Evolutionary conservation across 176 grass and related monocot genomes (phyloP), one percentile per base, ranked within the genome.

Genomic region (Alopecurus myosuroides): DNA sequence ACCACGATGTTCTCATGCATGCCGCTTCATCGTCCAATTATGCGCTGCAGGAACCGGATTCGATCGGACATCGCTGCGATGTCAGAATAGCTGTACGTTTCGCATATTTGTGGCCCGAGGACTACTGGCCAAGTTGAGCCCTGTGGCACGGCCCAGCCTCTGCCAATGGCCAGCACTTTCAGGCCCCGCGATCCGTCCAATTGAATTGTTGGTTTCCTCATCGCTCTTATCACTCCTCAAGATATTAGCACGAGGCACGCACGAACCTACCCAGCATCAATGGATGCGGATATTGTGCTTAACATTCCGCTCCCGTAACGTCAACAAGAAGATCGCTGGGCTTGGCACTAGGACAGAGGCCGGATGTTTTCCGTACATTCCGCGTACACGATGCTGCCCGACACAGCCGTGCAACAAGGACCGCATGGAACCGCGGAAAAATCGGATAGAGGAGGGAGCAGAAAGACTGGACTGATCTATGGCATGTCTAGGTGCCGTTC

Each of bases 211-310:
- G 55, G 55, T 44, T n/a, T n/a, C n/a, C n/a, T n/a, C 55, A 26
- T 78, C 25, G 15, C 53, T 19, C 53, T 41, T 60, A 40, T 18
- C 35, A 78, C 17, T 44, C 77, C 0, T 42, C 55, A 9, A 77
- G n/a, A 62, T 79, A 79, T 31, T 63, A 45, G 77, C 56, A 79
- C 56, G 5, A 44, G 75, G 36, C n/a, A n/a, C n/a, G n/a, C n/a
- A n/a, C n/a, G n/a, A n/a, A n/a, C n/a, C n/a, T n/a, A n/a, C n/a
- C n/a, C n/a, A n/a, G n/a, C n/a, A n/a, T n/a, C n/a, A n/a, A n/a
- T n/a, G n/a, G n/a, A n/a, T n/a, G n/a, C n/a, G n/a, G n/a, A n/a
- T n/a, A n/a, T n/a, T n/a, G n/a, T n/a, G n/a, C n/a, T n/a, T n/a
- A n/a, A n/a, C n/a, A n/a, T n/a, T n/a, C n/a, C n/a, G n/a, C n/a